Percentiles rank a stretch among this genome's conserved stretches.
Evolutionary conservation across 2,329 filamentous ascomycete species (phyloP).

Genomic region (Aspergillus udagawae): DNA sequence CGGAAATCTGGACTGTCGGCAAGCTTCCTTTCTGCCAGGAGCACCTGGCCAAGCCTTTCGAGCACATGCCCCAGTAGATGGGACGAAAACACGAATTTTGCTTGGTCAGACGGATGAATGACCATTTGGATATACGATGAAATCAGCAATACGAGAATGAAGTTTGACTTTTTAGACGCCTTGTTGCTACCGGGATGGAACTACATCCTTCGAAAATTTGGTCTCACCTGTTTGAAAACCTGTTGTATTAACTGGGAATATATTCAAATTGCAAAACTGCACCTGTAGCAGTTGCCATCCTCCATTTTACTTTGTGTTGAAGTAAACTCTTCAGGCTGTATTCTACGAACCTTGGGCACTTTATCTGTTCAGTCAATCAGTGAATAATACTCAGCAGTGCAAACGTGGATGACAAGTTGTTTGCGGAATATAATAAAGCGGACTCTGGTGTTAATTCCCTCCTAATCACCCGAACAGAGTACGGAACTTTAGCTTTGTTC

Average conservation of each 20-base stretch:
- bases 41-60: conserved; percentile 59
- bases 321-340: no score
- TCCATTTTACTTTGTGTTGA: no score
- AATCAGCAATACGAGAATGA: not conserved
- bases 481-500: not conserved
- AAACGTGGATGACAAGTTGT: no score
- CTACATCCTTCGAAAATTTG: no score
- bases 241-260: not conserved
- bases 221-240: not conserved
- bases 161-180: not conserved
- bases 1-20: conserved; percentile 65
- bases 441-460: not conserved
- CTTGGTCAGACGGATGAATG: not conserved
- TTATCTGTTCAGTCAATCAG: not conserved
- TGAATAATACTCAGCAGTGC: not conserved
- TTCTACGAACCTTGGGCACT: no score
- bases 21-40: conserved; percentile 70
- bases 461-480: not conserved
- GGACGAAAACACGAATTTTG: not conserved
- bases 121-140: conserved; percentile 1
- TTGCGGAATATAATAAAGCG: no score
- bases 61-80: conserved; percentile 58
- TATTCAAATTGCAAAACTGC: not conserved
- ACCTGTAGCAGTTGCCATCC: no score
- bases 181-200: conserved; percentile 3